These are phyloP conservation scores for Laburnicola sp. DNA, from an alignment of 2,329 filamentous ascomycete genomes.

Conservation along the genomic window DNA sequence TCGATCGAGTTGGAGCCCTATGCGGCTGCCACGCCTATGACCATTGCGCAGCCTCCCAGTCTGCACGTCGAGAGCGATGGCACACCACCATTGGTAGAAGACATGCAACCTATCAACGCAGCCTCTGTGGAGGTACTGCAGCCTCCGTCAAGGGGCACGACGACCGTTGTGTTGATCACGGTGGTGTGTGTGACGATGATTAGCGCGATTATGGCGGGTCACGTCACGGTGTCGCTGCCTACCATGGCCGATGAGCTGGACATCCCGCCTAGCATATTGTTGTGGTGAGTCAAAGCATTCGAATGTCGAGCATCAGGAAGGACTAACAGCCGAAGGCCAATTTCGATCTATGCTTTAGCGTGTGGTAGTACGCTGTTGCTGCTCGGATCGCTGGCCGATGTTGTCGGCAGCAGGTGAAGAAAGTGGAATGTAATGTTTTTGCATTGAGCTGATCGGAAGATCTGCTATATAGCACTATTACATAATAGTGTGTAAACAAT, in stretches of 20 bases:
- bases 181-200: conserved; percentile 35
- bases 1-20: conserved; percentile 31
- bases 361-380: conserved; percentile 56
- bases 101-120: conserved; percentile 20
- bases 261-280: conserved; percentile 27
- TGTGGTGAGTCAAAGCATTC: conserved; percentile 26
- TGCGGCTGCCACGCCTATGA: conserved; percentile 14
- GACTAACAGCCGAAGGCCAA: conserved; percentile 33
- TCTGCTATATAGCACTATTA: no score
- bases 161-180: conserved; percentile 30
- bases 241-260: conserved; percentile 45
- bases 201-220: conserved; percentile 37
- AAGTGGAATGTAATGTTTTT: no score
- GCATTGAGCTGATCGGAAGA: no score
- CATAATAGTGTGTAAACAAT: no score
- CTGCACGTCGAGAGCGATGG: conserved; percentile 19
- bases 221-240: conserved; percentile 49
- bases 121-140: conserved; percentile 20
- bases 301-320: not conserved
- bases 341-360: conserved; percentile 48
- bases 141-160: conserved; percentile 28
- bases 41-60: conserved; percentile 12
- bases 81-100: conserved; percentile 11
- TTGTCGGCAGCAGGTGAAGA: conserved; percentile 54
- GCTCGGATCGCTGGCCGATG: conserved; percentile 56